These are phyloP conservation scores for Neophaeococcomyces aloes DNA, from an alignment of 2,329 filamentous ascomycete species.

Conservation along the genomic window DNA sequence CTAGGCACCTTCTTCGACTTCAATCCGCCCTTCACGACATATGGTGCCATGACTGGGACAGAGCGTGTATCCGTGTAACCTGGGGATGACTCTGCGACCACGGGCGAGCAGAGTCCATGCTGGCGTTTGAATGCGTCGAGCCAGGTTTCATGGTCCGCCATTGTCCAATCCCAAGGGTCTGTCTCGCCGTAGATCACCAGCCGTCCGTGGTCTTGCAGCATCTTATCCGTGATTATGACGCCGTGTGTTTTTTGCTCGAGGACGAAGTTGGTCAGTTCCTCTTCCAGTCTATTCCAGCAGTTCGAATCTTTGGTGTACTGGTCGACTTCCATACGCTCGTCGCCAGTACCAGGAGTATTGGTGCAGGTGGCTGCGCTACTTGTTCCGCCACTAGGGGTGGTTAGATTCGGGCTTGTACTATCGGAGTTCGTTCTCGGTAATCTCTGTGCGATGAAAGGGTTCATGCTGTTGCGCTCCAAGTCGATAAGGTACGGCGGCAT, in stretches of 20 bases:
- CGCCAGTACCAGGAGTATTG: constrained; percentile 9
- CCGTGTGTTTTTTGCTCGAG: constrained; percentile 27
- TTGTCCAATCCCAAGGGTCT: constrained; percentile 32
- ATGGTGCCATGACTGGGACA: constrained; percentile 34
- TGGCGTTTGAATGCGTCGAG: constrained; percentile 36
- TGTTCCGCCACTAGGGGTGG: background rate
- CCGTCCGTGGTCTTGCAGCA: constrained; percentile 25
- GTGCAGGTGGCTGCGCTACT: background rate
- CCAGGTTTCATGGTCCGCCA: constrained; percentile 38
- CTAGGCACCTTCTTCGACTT: constrained; percentile 26
- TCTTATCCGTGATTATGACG: constrained; percentile 26
- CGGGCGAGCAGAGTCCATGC: constrained; percentile 26
- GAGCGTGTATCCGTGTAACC: constrained; percentile 29
- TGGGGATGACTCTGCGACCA: constrained; percentile 21
- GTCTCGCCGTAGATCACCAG: constrained; percentile 24
- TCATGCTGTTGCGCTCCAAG: constrained; percentile 24
- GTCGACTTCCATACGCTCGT: constrained; percentile 12
- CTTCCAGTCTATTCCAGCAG: constrained; percentile 33
- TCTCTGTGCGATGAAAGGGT: constrained; percentile 20
- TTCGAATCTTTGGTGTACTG: constrained; percentile 24
- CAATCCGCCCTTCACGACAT: constrained; percentile 30
- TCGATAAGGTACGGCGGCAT: constrained; percentile 30
- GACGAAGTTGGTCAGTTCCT: constrained; percentile 32
- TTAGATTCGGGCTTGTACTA: background rate
- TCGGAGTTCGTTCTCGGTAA: background rate